Conservation (phyloP, 164 flowering plant genomes). For the Tinospora cordifolia region DNA sequence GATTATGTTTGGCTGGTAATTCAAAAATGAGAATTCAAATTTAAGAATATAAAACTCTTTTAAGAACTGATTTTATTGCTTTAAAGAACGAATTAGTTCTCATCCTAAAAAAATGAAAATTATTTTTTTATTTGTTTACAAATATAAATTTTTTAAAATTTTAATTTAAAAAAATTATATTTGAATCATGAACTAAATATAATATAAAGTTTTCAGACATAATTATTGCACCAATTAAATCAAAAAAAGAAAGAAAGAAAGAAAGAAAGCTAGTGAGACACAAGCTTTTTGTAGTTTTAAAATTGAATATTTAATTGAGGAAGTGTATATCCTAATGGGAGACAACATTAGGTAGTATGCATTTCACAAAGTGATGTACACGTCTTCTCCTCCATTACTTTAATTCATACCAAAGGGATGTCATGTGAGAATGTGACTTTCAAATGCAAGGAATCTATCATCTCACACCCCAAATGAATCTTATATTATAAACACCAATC, state of each 20-base stretch:
- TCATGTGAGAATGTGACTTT: constrained; percentile 10
- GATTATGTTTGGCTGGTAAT: too few relatives aligned
- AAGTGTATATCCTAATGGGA: constrained; percentile 1
- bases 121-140: too few relatives aligned
- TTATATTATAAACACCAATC: neutral
- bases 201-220: too few relatives aligned
- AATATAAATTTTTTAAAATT: too few relatives aligned
- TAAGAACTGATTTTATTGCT: too few relatives aligned
- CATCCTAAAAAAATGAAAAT: too few relatives aligned
- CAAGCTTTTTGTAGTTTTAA: neutral
- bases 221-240: neutral
- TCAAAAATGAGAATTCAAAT: too few relatives aligned
- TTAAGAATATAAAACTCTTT: too few relatives aligned
- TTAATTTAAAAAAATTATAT: too few relatives aligned
- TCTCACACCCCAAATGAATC: constrained; percentile 5
- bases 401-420: constrained; percentile 13
- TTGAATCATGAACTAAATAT: too few relatives aligned
- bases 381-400: constrained; percentile 8
- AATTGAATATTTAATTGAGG: neutral
- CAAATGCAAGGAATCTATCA: constrained; percentile 8
- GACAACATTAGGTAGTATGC: constrained; percentile 10
- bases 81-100: too few relatives aligned
- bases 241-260: constrained; percentile 5
- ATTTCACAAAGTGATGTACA: constrained; percentile 14
- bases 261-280: constrained; percentile 11